Percentiles rank a stretch among this genome's conserved stretches.
phyloP scores from a whole-genome alignment of 768 basidiomycete genomes.

The Leccinum subtestaceum region DNA sequence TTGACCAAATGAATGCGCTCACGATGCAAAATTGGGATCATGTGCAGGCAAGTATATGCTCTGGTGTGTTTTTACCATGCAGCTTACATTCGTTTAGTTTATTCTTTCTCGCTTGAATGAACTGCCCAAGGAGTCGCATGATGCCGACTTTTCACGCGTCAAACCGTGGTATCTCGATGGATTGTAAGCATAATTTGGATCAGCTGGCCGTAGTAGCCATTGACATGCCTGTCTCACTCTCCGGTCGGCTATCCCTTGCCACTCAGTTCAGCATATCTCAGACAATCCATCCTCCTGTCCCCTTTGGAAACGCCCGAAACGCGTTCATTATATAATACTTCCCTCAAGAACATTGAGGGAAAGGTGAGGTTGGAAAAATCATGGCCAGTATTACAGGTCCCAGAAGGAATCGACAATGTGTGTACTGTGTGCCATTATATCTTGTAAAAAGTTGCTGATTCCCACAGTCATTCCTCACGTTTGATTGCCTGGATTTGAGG shows the following conservation, averaged over 20 bases:
- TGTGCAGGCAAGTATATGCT: constrained; percentile 61
- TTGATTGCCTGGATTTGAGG: constrained; percentile 66
- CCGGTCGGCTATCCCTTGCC: background rate
- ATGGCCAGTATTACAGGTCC: constrained; percentile 76
- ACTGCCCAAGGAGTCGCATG: constrained; percentile 89
- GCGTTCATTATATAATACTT: constrained; percentile 71
- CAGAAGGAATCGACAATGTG: constrained; percentile 81
- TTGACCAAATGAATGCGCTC: constrained; percentile 90
- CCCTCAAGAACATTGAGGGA: constrained; percentile 80
- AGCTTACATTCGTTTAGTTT: constrained; percentile 50
- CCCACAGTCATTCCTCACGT: constrained; percentile 64
- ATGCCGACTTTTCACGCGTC: constrained; percentile 93
- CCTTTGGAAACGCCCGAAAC: constrained; percentile 89
- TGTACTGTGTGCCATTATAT: constrained; percentile 18
- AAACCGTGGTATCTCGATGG: constrained; percentile 98
- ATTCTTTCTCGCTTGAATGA: constrained; percentile 83
- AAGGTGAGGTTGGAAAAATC: constrained; percentile 67
- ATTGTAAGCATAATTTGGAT: constrained; percentile 56
- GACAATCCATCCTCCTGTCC: constrained; percentile 87
- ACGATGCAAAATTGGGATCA: constrained; percentile 99
- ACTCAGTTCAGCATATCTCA: constrained; percentile 73
- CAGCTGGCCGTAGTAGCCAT: constrained; percentile 67
- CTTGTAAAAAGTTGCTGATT: background rate
- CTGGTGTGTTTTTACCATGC: background rate
- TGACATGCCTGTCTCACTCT: constrained; percentile 65